phyloP scores from a whole-genome alignment of 768 basidiomycete species.

The Termitomyces sp. region DNA sequence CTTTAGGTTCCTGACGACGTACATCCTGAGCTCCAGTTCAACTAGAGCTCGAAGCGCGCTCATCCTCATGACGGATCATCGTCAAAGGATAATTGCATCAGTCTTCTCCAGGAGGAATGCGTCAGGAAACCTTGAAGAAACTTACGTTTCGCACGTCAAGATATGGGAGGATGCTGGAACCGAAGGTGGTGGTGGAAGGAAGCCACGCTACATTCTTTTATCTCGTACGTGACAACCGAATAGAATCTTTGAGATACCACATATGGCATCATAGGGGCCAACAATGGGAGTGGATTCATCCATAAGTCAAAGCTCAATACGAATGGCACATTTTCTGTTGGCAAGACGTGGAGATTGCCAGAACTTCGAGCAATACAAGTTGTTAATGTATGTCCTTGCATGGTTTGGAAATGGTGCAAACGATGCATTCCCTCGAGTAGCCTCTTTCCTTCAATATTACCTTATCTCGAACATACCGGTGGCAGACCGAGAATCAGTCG shows the following conservation, averaged over 20 bases:
- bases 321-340: conserved; percentile 92
- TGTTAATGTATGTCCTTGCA: conserved; percentile 47
- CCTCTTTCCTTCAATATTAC: conserved; percentile 71
- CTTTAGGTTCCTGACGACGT: background rate
- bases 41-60: background rate
- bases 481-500: conserved; percentile 71
- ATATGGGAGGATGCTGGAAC: conserved; percentile 83
- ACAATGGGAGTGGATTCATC: conserved; percentile 61
- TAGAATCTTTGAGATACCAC: conserved; percentile 1
- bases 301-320: conserved; percentile 97
- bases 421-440: conserved; percentile 29
- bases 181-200: conserved; percentile 65
- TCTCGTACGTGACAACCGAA: conserved; percentile 59
- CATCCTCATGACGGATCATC: conserved; percentile 40
- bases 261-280: conserved; percentile 40
- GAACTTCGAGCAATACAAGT: conserved; percentile 83
- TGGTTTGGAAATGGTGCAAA: background rate
- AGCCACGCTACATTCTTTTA: conserved; percentile 87
- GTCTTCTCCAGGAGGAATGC: conserved; percentile 75
- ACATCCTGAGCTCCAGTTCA: too few relatives aligned
- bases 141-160: conserved; percentile 85
- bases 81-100: conserved; percentile 72
- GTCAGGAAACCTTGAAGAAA: conserved; percentile 61
- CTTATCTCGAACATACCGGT: conserved; percentile 83
- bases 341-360: conserved; percentile 89